Evolutionary conservation across 2,329 filamentous ascomycete genomes (phyloP).

Genomic region (Clarireedia monteithiana): DNA sequence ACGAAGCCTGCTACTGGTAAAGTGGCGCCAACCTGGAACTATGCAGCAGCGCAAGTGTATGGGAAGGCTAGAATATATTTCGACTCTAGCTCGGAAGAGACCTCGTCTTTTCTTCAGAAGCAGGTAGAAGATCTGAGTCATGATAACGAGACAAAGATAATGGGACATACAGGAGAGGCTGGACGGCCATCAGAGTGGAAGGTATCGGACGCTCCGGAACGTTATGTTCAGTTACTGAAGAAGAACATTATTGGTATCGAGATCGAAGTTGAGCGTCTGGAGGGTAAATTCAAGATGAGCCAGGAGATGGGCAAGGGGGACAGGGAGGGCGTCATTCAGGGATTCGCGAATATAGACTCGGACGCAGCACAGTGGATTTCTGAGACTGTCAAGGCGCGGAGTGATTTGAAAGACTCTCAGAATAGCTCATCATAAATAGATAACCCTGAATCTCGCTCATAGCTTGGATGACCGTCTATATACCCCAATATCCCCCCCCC

Average conservation of each 20-base stretch:
- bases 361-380: no score
- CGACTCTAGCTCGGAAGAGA: slow-evolving; percentile 39
- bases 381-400: no score
- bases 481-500: no score
- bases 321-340: slow-evolving; percentile 46
- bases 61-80: slow-evolving; percentile 47
- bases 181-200: slow-evolving; percentile 41
- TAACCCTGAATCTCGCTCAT: no score
- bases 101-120: slow-evolving; percentile 38
- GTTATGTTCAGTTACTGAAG: slow-evolving; percentile 48
- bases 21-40: slow-evolving; percentile 66
- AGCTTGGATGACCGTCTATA: no score
- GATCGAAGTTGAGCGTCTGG: slow-evolving; percentile 46
- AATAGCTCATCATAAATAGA: no score
- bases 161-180: slow-evolving; percentile 41
- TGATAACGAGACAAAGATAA: slow-evolving; percentile 44
- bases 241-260: slow-evolving; percentile 55
- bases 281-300: slow-evolving; percentile 56
- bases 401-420: no score
- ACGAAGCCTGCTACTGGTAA: slow-evolving; percentile 59
- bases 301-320: slow-evolving; percentile 50
- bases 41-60: slow-evolving; percentile 56
- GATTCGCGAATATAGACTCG: slow-evolving; percentile 34
- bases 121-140: slow-evolving; percentile 47
- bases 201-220: slow-evolving; percentile 47